phyloP scores from a whole-genome alignment of 495 filamentous ascomycete species.

The Hyaloscypha bicolor region DNA sequence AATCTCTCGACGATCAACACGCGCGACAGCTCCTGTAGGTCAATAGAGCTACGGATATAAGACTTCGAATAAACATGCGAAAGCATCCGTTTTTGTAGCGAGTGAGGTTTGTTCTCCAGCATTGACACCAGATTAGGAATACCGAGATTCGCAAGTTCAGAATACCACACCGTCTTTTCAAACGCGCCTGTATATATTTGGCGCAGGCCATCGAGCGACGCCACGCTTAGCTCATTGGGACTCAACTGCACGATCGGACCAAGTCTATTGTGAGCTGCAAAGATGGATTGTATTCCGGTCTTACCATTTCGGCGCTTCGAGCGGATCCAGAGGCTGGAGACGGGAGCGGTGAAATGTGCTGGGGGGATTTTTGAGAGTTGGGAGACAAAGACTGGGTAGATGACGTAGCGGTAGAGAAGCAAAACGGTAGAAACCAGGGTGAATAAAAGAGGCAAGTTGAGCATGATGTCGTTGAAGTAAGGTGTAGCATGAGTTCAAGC shows the following conservation, averaged over 20 bases:
- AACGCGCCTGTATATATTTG: constrained; percentile 75
- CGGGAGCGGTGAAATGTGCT: constrained; percentile 59
- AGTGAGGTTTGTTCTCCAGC: constrained; percentile 49
- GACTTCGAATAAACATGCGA: constrained; percentile 72
- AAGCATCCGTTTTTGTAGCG: constrained; percentile 65
- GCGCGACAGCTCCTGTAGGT: constrained; percentile 56
- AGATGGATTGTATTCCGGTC: constrained; percentile 45
- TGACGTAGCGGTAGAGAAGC: constrained; percentile 31
- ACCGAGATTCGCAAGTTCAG: constrained; percentile 59
- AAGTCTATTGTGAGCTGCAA: constrained; percentile 54
- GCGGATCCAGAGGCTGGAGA: constrained; percentile 60
- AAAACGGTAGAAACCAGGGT: background rate
- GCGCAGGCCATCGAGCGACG: constrained; percentile 64
- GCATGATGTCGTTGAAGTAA: too few relatives aligned
- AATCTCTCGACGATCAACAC: constrained; percentile 63
- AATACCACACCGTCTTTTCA: constrained; percentile 74
- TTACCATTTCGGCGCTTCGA: background rate
- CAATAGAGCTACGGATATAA: constrained; percentile 60
- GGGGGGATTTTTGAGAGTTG: constrained; percentile 64
- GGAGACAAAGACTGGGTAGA: constrained; percentile 63
- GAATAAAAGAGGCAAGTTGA: too few relatives aligned
- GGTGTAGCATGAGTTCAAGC: too few relatives aligned
- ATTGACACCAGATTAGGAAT: constrained; percentile 48
- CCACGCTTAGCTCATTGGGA: constrained; percentile 64
- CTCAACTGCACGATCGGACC: constrained; percentile 62